Percentiles rank a stretch among this genome's conserved stretches.
phyloP scores from a whole-genome alignment of 2,329 filamentous ascomycete genomes.

The Cercospora sp. region DNA sequence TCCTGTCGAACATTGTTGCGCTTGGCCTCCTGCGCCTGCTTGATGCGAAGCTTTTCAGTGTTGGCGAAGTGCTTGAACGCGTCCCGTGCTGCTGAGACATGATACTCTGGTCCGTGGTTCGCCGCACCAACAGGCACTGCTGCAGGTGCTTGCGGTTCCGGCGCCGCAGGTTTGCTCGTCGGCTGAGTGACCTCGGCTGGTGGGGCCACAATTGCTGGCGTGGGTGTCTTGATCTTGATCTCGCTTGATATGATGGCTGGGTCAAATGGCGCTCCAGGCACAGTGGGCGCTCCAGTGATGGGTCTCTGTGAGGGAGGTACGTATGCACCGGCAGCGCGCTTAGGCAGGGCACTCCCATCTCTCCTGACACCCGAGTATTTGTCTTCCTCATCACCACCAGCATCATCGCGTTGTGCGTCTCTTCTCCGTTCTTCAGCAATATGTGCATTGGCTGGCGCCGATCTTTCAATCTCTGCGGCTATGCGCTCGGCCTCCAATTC shows the following conservation, averaged over 20 bases:
- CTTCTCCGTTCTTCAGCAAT: conserved; percentile 82
- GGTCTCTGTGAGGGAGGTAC: conserved; percentile 86
- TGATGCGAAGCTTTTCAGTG: conserved; percentile 60
- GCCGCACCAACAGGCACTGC: conserved; percentile 55
- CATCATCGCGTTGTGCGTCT: conserved; percentile 63
- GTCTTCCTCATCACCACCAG: conserved; percentile 81
- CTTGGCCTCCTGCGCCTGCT: conserved; percentile 56
- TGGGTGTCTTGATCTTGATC: conserved; percentile 53
- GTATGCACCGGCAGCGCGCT: conserved; percentile 70
- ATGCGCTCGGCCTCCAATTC: conserved; percentile 78
- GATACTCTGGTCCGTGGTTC: conserved; percentile 49
- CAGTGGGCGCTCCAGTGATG: conserved; percentile 70
- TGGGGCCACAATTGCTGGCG: conserved; percentile 6
- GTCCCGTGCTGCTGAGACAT: conserved; percentile 62
- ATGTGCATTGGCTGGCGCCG: conserved; percentile 72
- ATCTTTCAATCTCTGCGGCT: conserved; percentile 85
- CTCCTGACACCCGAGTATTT: conserved; percentile 95
- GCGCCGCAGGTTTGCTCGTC: conserved; percentile 33
- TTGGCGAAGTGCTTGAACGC: conserved; percentile 66
- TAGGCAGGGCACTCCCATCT: conserved; percentile 60
- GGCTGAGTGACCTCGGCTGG: conserved; percentile 10
- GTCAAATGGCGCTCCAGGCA: conserved; percentile 76
- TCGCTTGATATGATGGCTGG: conserved; percentile 91
- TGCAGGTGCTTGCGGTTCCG: conserved; percentile 21
- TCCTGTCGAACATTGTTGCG: conserved; percentile 64